phyloP scores from a whole-genome alignment of 2,329 filamentous ascomycete species.

The Didymella keratinophila region DNA sequence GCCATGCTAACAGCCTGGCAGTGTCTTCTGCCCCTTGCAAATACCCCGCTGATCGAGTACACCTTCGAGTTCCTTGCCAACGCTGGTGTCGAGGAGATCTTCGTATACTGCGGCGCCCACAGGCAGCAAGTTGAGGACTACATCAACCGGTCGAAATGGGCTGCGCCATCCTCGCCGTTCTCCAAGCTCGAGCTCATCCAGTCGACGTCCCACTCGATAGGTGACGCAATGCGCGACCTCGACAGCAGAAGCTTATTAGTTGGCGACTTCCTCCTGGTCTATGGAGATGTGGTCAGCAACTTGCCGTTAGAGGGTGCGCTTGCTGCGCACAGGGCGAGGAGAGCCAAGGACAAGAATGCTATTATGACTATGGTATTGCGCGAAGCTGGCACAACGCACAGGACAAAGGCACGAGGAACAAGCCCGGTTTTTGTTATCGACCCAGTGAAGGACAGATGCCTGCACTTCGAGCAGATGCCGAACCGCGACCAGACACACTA shows the following conservation, averaged over 20 bases:
- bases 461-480: conserved; percentile 93
- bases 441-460: conserved; percentile 76
- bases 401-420: conserved; percentile 77
- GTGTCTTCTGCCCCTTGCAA: conserved; percentile 93
- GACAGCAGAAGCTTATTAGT: conserved; percentile 85
- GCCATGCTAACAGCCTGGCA: conserved; percentile 51
- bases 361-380: conserved; percentile 97
- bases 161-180: conserved; percentile 78
- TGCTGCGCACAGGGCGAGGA: conserved; percentile 78
- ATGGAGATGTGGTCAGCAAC: conserved; percentile 92
- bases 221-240: conserved; percentile 93
- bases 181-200: conserved; percentile 82
- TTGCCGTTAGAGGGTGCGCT: conserved; percentile 82
- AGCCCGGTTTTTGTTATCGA: conserved; percentile 89
- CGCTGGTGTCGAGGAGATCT: conserved; percentile 93
- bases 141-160: conserved; percentile 80
- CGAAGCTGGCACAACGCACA: conserved; percentile 76
- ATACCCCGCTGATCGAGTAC: conserved; percentile 95
- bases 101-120: conserved; percentile 88
- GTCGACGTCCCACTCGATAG: conserved; percentile 84
- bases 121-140: conserved; percentile 88
- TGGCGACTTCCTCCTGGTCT: conserved; percentile 90
- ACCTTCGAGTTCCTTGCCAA: conserved; percentile 95
- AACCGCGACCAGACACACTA: conserved; percentile 71
- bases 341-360: conserved; percentile 85